Percentiles rank a stretch among this genome's conserved stretches.
These are phyloP conservation scores for Neurospora africana DNA, from an alignment of 495 filamentous ascomycete species.

Conservation along the genomic window DNA sequence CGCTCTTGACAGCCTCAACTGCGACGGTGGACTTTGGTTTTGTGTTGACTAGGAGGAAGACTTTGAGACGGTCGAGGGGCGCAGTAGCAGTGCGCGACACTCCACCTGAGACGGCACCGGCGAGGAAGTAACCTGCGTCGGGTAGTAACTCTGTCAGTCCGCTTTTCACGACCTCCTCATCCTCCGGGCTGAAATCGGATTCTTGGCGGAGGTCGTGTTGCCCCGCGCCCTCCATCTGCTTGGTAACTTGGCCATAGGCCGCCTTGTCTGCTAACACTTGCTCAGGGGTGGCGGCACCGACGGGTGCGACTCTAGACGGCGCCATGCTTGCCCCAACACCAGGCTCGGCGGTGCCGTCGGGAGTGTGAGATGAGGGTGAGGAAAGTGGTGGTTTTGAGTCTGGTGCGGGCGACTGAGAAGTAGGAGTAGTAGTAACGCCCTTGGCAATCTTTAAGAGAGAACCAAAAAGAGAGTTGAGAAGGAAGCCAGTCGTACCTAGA, in stretches of 20 bases:
- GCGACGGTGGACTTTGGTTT: slow-evolving; percentile 45
- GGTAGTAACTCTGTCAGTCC: slow-evolving; percentile 45
- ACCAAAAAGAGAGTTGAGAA: slow-evolving; percentile 58
- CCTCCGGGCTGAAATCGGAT: slow-evolving; percentile 14
- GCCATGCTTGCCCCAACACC: slow-evolving; percentile 9
- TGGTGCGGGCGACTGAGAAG: not conserved
- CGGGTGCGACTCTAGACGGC: not conserved
- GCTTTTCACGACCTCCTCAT: slow-evolving; percentile 26
- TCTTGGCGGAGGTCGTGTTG: slow-evolving; percentile 15
- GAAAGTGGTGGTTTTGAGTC: not conserved
- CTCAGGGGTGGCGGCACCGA: slow-evolving; percentile 2
- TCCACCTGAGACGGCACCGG: slow-evolving; percentile 84
- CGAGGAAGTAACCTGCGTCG: slow-evolving; percentile 90
- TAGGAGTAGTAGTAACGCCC: slow-evolving; percentile 2
- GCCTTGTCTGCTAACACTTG: slow-evolving; percentile 7
- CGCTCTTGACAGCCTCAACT: slow-evolving; percentile 58
- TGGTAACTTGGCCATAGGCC: slow-evolving; percentile 1
- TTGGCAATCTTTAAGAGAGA: slow-evolving; percentile 49
- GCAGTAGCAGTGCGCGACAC: slow-evolving; percentile 89
- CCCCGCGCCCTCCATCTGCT: slow-evolving; percentile 10
- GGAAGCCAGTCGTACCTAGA: slow-evolving; percentile 85
- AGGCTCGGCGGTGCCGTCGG: not conserved
- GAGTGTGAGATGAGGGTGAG: not conserved
- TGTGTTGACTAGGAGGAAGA: slow-evolving; percentile 92
- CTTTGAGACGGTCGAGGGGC: slow-evolving; percentile 91